Conservation (phyloP, 768 basidiomycete genomes). For the Psilocybe tampanensis region DNA sequence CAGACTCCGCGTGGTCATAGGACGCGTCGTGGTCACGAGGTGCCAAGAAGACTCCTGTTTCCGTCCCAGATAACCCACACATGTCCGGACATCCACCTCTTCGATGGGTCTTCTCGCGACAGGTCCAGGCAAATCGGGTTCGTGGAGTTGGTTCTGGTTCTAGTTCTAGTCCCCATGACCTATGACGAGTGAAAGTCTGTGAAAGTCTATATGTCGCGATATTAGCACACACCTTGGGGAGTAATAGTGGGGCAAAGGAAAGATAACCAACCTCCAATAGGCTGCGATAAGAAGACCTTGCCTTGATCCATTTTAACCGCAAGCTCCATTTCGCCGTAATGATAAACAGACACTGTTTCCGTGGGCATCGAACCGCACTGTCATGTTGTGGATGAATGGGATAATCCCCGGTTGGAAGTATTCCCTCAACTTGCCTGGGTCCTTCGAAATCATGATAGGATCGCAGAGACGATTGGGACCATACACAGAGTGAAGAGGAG, state of each 20-base stretch:
- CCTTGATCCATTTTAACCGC: not conserved
- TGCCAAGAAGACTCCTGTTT: not conserved
- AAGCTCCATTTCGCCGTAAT: not conserved
- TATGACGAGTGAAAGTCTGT: not conserved
- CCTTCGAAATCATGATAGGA: not conserved
- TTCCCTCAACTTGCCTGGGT: not conserved
- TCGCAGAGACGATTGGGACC: not conserved
- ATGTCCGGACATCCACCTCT: not conserved
- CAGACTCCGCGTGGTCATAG: conserved; percentile 31
- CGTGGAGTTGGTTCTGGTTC: not conserved
- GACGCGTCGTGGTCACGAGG: conserved; percentile 38
- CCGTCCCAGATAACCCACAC: not conserved
- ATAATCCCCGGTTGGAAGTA: not conserved
- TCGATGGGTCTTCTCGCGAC: not conserved
- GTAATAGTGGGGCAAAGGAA: not conserved
- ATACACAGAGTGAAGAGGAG: too few relatives aligned
- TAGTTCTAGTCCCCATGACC: not conserved
- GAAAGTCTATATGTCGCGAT: not conserved
- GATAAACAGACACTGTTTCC: not conserved
- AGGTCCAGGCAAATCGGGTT: not conserved
- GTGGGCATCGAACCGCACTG: not conserved
- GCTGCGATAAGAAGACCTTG: not conserved
- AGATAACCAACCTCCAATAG: not conserved
- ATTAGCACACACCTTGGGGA: not conserved
- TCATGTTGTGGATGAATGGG: not conserved